Base-by-base conservation (phyloP, 163 green algal genomes). In the Volvox carteri region DNA sequence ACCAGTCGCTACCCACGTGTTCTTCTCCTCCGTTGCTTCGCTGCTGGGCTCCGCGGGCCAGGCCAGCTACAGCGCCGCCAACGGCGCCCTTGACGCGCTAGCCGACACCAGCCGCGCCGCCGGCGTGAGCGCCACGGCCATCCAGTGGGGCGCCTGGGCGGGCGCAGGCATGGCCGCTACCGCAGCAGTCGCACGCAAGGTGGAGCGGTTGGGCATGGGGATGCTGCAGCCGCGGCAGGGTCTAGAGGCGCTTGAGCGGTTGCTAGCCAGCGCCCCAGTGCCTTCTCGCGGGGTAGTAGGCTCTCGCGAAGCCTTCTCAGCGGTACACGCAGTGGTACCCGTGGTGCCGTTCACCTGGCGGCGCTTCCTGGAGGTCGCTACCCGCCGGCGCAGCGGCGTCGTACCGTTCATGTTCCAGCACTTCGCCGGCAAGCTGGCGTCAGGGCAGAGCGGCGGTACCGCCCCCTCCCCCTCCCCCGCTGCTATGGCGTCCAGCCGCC, bases 91-190 rank as follows among this genome's bases (percentile, higher is more conserved):
- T 83, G 97, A 99, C 60, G 93, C 88, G 14, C 73, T 86, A 2
- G 94, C 94, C 1, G 19, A 0, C 23, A 50, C 56, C n/a, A 50
- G 60, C 30, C 30, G 70, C 4, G 0, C 37, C 6, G 37, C 11
- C 0, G 94, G 94, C 65, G 3, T 92, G 7, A 44, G 88, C 25
- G 90, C 72, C 7, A 79, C 92, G 0, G 95, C 93, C 72, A 76
- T 94, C 54, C 96, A 98, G 95, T 98, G 95, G 95, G 97, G 97
- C 52, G 94, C 97, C 3, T 99, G 97, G 97, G 94, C 92, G 19
- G 94, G 93, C 16, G 93, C 75, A 0, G 97, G 97, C 91, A 99
- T 99, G 96, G 97, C 97, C 9, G 94, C 95, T 76, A 56, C 78
- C 18, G 92, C 83, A 12, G 79, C 90, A 1, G 92, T 98, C 35